A percentile compares a stretch with the other conserved stretches of the same genome.
Conservation (phyloP, 2,329 filamentous ascomycete species). For the Metarhizium guizhouense region DNA sequence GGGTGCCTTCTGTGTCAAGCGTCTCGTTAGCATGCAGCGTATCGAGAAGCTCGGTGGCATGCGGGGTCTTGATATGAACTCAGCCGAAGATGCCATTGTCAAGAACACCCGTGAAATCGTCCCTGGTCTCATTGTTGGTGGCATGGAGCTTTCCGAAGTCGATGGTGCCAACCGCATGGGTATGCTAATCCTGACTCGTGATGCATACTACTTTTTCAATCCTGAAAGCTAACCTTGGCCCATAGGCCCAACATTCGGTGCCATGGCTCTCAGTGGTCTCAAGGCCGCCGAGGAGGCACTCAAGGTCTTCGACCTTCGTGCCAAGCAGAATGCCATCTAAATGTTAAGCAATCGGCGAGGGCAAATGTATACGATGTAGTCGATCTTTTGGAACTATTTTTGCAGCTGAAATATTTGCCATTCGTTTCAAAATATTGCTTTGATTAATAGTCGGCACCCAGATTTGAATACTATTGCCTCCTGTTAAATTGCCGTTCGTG, state of each 20-base stretch:
- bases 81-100: conserved; percentile 86
- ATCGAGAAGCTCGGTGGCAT: conserved; percentile 82
- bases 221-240: background rate
- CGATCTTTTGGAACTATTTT: background rate
- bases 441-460: background rate
- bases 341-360: background rate
- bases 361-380: background rate
- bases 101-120: conserved; percentile 84
- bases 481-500: background rate
- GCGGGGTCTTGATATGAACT: conserved; percentile 88
- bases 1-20: conserved; percentile 84
- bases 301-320: conserved; percentile 66
- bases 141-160: conserved; percentile 87
- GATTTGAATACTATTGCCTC: background rate
- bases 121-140: conserved; percentile 82
- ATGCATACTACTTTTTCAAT: too few species aligned
- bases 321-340: conserved; percentile 62
- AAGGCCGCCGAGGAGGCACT: conserved; percentile 87
- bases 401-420: background rate
- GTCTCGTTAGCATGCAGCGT: conserved; percentile 79
- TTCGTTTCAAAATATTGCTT: background rate
- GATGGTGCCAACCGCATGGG: conserved; percentile 91
- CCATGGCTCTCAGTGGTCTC: conserved; percentile 79
- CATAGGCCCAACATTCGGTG: conserved; percentile 66
- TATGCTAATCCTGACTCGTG: conserved; percentile 11